These are phyloP conservation scores for Coprinopsis sp. DNA, from an alignment of 768 basidiomycete genomes.

Conservation along the genomic window DNA sequence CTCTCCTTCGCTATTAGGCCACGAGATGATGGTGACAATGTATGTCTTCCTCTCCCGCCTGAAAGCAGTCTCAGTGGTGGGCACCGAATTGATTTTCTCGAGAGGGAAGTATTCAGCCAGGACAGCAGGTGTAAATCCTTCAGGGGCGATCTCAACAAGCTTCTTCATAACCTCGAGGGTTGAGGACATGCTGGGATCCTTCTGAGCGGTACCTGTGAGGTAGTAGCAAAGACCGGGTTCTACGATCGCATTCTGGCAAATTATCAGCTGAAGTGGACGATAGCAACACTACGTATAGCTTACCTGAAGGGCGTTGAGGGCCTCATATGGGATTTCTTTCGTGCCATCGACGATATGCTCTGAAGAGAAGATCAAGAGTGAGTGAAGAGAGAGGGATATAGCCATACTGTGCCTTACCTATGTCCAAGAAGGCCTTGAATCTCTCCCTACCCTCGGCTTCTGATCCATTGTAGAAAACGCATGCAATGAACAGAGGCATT, in stretches of 20 bases:
- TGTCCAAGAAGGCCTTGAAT: slow-evolving; percentile 43
- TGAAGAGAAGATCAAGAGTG: slow-evolving; percentile 14
- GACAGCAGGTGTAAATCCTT: slow-evolving; percentile 21
- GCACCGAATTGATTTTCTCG: slow-evolving; percentile 31
- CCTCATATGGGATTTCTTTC: slow-evolving; percentile 44
- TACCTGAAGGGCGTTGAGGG: slow-evolving; percentile 37
- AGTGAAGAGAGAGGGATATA: not conserved
- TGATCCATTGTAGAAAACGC: slow-evolving; percentile 47
- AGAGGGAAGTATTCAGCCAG: slow-evolving; percentile 41
- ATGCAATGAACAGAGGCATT: slow-evolving; percentile 32
- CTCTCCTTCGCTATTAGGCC: slow-evolving; percentile 32
- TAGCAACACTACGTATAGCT: not conserved
- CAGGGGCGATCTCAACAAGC: slow-evolving; percentile 21
- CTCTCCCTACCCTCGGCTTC: slow-evolving; percentile 41
- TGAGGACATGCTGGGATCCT: slow-evolving; percentile 20
- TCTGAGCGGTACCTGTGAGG: slow-evolving; percentile 37
- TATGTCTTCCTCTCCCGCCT: slow-evolving; percentile 30
- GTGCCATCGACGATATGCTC: slow-evolving; percentile 38
- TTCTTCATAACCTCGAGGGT: slow-evolving; percentile 26
- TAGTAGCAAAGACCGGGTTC: slow-evolving; percentile 34
- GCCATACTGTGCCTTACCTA: slow-evolving; percentile 26
- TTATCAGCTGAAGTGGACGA: not conserved
- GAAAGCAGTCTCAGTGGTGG: slow-evolving; percentile 33
- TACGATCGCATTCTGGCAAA: slow-evolving; percentile 30
- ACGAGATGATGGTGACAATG: slow-evolving; percentile 27